Evolutionary conservation across 2,329 filamentous ascomycete species (phyloP), one percentile per base, ranked within the genome.

Genomic region (Botrytis byssoidea): DNA sequence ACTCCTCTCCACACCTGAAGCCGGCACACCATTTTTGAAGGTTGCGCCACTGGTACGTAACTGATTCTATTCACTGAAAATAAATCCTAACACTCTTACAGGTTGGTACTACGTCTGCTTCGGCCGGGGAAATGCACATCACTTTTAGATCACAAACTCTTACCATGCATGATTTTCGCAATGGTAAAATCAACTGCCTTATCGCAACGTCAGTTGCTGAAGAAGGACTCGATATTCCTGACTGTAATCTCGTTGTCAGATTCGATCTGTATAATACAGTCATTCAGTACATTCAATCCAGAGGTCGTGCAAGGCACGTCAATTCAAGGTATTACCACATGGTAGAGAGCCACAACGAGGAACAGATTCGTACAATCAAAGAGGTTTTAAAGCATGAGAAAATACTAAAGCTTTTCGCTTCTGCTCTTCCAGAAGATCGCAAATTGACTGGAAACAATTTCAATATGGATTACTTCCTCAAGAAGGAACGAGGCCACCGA

Each of bases 281-380:
- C 82, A 98, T 98, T 70, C 93, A 97, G 79, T 98, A 98, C 80
- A 91, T 98, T 32, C 96, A 99, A 81, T 98, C 95, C 22, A 89
- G 94, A 75, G 96, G 96, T 0, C 89, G 96, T 71, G 96, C 96
- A 20, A 88, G 96, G 57, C 92, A 94, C 78, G 82, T 84, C 0
- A 87, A 91, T 72, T 98, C 96, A 0, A 90, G 88, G 76, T 98
- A 95, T 81, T 88, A 95, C 48, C 93, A 93, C 79, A 95, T 99
- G 92, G 81, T 93, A 3, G 95, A 98, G 80, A 80, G 82, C 1
- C 88, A 87, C 12, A 97, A 97, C 78, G 76, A 81, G 20, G 83
- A 84, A 0, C 92, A 97, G 68, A 77, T 81, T 1, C 82, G 86
- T 55, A 84, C 85, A n/a, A 80, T 93, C 2, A 81, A 85, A 16